phyloP scores from a whole-genome alignment of 1,284 basidiomycete genomes.

The Polyporus tsugae region DNA sequence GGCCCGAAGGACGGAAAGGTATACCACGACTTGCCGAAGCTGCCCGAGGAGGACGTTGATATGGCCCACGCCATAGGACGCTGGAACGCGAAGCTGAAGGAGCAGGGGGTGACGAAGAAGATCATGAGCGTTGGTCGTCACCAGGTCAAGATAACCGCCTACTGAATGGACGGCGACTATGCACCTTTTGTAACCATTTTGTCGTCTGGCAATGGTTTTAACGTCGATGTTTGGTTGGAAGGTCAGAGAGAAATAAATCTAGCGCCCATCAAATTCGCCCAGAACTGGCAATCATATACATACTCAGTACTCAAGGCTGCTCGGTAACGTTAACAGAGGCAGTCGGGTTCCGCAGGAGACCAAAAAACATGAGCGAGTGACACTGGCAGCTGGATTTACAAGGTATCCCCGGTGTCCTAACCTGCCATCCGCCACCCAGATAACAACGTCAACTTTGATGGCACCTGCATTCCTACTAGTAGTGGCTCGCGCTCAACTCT shows the following conservation, averaged over 20 bases:
- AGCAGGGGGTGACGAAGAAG: constrained; percentile 26
- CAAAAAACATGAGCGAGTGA: too few species aligned
- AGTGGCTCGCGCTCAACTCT: too few species aligned
- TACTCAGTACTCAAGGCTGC: too few species aligned
- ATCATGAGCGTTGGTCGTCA: constrained; percentile 30
- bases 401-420: too few species aligned
- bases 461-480: too few species aligned
- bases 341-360: too few species aligned
- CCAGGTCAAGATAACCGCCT: constrained; percentile 19
- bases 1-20: constrained; percentile 23
- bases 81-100: constrained; percentile 39
- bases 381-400: too few species aligned
- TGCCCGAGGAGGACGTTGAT: constrained; percentile 30
- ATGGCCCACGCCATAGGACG: constrained; percentile 28
- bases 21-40: constrained; percentile 32
- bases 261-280: too few species aligned
- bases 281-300: too few species aligned
- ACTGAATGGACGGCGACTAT: not conserved
- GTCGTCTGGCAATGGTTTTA: not conserved
- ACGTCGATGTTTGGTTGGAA: constrained; percentile 12
- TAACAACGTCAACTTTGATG: too few species aligned
- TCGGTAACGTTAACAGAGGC: too few species aligned
- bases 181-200: not conserved
- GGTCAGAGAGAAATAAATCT: not conserved
- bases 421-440: too few species aligned